These are phyloP conservation scores for Plasmodium fragile DNA, from an alignment of 169 alveolate species.

Conservation along the genomic window DNA sequence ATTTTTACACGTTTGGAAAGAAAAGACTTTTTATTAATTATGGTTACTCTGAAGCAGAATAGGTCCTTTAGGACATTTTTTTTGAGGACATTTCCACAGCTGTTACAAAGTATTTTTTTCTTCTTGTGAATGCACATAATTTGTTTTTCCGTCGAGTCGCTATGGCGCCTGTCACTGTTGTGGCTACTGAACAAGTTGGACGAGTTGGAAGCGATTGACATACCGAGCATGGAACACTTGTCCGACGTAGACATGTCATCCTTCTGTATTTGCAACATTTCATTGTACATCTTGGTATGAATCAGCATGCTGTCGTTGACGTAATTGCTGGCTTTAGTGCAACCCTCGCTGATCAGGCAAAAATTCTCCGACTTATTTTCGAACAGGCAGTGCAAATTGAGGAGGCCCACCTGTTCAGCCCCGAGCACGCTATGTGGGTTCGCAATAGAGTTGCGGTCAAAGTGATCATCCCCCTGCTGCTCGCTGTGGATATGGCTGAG, in stretches of 20 bases:
- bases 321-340: slow-evolving; percentile 59
- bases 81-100: slow-evolving; percentile 40
- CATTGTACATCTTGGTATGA: slow-evolving; percentile 67
- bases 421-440: background rate
- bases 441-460: background rate
- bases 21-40: slow-evolving; percentile 26
- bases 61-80: slow-evolving; percentile 42
- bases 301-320: slow-evolving; percentile 38
- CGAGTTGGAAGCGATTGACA: background rate
- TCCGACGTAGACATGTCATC: background rate
- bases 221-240: background rate
- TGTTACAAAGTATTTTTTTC: slow-evolving; percentile 11
- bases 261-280: slow-evolving; percentile 38
- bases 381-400: slow-evolving; percentile 52
- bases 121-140: slow-evolving; percentile 33
- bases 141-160: background rate
- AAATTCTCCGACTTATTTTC: slow-evolving; percentile 56
- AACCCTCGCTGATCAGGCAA: slow-evolving; percentile 67
- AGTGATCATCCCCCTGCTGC: background rate
- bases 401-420: slow-evolving; percentile 21
- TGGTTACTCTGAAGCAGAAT: slow-evolving; percentile 44
- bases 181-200: background rate
- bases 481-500: background rate
- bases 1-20: slow-evolving; percentile 40
- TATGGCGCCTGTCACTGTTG: background rate